Percentiles rank a stretch among this genome's conserved stretches.
Evolutionary conservation across 2,329 filamentous ascomycete species (phyloP).

Genomic region (Penicillium aurantiogriseum): DNA sequence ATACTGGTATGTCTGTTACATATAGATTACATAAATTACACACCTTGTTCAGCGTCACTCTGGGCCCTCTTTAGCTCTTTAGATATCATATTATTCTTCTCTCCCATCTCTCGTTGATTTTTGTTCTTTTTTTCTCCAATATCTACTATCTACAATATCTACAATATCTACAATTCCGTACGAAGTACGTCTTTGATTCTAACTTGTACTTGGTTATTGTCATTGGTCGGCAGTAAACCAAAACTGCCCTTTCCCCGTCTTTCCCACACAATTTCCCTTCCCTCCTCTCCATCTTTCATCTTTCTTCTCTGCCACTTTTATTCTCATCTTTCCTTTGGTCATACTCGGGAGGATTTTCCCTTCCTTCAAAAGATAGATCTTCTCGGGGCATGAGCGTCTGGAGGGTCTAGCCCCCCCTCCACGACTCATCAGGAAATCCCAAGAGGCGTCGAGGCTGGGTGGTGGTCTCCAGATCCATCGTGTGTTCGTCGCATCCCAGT

Average conservation of each 20-base stretch:
- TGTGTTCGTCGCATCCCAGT: constrained; percentile 7
- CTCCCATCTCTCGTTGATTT: constrained; percentile 1
- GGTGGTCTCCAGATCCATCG: constrained; percentile 10
- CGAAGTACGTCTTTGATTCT: not conserved
- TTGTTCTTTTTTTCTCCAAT: not conserved
- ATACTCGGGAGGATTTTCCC: not conserved
- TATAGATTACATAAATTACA: constrained; percentile 8
- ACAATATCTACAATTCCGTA: not conserved
- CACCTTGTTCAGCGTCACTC: not conserved
- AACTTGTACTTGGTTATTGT: not conserved
- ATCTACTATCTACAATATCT: not conserved
- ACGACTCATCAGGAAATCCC: constrained; percentile 10
- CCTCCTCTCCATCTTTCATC: constrained; percentile 2
- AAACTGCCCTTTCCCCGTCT: not conserved
- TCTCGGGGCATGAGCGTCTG: constrained; percentile 32
- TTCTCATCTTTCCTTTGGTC: not conserved
- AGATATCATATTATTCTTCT: constrained; percentile 8
- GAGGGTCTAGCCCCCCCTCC: constrained; percentile 34
- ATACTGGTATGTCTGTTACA: constrained; percentile 4
- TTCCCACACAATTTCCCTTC: constrained; percentile 4
- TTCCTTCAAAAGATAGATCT: constrained; percentile 13
- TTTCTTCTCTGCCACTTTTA: not conserved
- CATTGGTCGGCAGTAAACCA: constrained; percentile 4
- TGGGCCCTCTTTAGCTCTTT: not conserved
- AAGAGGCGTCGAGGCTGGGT: constrained; percentile 11